phyloP scores from a whole-genome alignment of 768 basidiomycete species.

The Termitomyces sp. region DNA sequence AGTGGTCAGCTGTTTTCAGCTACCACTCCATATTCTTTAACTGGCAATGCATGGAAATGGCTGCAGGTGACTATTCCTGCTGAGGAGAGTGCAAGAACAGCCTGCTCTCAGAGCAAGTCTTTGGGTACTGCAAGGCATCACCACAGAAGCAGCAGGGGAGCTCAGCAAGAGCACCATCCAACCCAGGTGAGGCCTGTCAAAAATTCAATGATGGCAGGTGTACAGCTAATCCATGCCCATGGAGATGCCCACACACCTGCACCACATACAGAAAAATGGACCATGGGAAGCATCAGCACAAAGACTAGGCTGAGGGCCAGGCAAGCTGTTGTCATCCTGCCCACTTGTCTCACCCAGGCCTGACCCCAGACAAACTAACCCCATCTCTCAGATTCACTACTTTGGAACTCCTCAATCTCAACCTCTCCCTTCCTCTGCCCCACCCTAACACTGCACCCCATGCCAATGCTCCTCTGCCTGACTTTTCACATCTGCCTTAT shows the following conservation, averaged over 20 bases:
- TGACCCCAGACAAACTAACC: fast-evolving
- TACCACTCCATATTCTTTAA: background rate
- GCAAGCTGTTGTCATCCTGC: no score
- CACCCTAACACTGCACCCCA: background rate
- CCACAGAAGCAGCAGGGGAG: background rate
- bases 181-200: background rate
- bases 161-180: background rate
- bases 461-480: background rate
- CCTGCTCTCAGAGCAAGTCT: background rate
- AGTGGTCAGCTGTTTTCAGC: background rate
- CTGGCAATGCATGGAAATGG: background rate
- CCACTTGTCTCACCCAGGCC: background rate
- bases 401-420: background rate
- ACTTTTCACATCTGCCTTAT: background rate
- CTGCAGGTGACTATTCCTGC: background rate
- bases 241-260: background rate
- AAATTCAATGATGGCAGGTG: background rate
- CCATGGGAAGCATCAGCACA: background rate
- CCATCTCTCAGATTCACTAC: background rate
- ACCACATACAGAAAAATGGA: background rate
- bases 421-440: background rate
- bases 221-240: background rate
- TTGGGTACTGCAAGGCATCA: background rate
- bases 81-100: background rate
- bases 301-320: background rate